phyloP scores from a whole-genome alignment of 805 yeast genomes.

The Candida koratica region DNA sequence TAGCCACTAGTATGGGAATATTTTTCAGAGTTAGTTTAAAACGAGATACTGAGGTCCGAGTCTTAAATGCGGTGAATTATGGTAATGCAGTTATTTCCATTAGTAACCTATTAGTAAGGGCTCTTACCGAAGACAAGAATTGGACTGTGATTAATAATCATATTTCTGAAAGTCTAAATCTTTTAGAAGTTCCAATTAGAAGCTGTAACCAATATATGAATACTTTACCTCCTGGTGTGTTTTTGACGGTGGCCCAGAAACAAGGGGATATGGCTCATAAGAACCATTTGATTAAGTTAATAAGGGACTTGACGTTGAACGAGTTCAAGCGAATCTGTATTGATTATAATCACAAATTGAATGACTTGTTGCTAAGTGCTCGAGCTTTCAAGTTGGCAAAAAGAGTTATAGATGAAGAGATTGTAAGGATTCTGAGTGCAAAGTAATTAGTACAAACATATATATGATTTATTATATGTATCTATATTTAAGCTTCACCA shows the following conservation, averaged over 20 bases:
- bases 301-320: slow-evolving; percentile 62
- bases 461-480: too few species aligned
- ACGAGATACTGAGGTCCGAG: slow-evolving; percentile 57
- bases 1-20: slow-evolving; percentile 31
- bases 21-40: slow-evolving; percentile 35
- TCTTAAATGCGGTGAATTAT: slow-evolving; percentile 53
- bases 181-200: slow-evolving; percentile 56
- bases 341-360: slow-evolving; percentile 57
- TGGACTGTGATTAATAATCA: slow-evolving; percentile 48
- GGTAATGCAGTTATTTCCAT: slow-evolving; percentile 64
- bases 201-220: slow-evolving; percentile 37
- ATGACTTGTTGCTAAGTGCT: slow-evolving; percentile 60
- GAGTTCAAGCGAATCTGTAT: slow-evolving; percentile 64
- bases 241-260: slow-evolving; percentile 31
- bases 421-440: slow-evolving; percentile 36
- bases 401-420: slow-evolving; percentile 66
- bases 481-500: slow-evolving; percentile 9
- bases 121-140: slow-evolving; percentile 61
- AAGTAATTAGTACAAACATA: too few species aligned
- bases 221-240: slow-evolving; percentile 43
- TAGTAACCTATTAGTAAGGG: slow-evolving; percentile 53
- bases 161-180: slow-evolving; percentile 55
- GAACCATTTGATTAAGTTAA: slow-evolving; percentile 45
- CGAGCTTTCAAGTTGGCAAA: slow-evolving; percentile 66
- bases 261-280: slow-evolving; percentile 13